Evolutionary conservation across 192 early-diverging fungal genomes (phyloP), one percentile per base, ranked within the genome.

Genomic region (Pilobolus umbonatus): DNA sequence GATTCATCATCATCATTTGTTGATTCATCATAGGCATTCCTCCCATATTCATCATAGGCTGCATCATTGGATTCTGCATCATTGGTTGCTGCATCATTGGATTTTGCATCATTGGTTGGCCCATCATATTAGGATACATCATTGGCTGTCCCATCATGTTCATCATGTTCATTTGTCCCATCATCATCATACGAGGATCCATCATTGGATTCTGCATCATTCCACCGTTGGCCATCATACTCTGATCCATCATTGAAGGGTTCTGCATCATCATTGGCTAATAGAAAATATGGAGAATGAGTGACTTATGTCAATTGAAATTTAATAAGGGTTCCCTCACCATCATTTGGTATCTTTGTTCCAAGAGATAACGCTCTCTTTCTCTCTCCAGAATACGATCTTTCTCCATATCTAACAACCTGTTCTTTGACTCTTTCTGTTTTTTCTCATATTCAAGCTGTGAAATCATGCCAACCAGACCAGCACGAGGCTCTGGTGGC

Each of bases 401-500:
- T 31, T 61, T 52, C 35, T 67, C 64, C 43, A 63, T 44, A 28
- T 67, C 57, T n/a, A n/a, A n/a, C n/a, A n/a, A n/a, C n/a, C n/a
- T n/a, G n/a, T n/a, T n/a, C n/a, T n/a, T n/a, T n/a, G n/a, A n/a
- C 6, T 44, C 49, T 26, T 55, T 60, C 30, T 55, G 56, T 25
- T 73, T 73, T 24, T 64, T 67, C 5, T 67, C 65, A 8, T 55
- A 44, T 35, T 73, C 71, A 8, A 61, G 61, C 36, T 73, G 71
- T 4, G 71, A 62, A n/a, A 73, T 73, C 61, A 73, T 63, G 5
- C 71, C 71, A 19, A 73, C 57, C 5, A 73, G 31, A 22, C 71
- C 71, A 31, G 65, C 62, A n/a, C 65, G 53, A 14, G 71, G 71
- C 32, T 67, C 71, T 12, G 65, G 61, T 5, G 65, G 71, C 17